These are phyloP conservation scores for Botrytis deweyae DNA, from an alignment of 2,329 filamentous ascomycete genomes.

Conservation along the genomic window DNA sequence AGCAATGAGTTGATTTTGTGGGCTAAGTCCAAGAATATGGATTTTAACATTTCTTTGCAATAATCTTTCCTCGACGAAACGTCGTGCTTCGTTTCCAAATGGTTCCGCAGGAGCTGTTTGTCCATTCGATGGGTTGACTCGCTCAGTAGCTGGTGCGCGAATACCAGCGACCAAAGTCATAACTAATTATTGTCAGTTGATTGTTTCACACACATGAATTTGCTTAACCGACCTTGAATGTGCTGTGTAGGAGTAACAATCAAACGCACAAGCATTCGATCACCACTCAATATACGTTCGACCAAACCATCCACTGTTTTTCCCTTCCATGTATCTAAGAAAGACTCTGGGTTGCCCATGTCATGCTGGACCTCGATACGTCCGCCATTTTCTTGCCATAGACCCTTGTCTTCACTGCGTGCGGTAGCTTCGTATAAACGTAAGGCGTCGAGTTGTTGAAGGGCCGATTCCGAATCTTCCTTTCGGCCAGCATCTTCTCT, in stretches of 20 bases:
- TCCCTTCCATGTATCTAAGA: slow-evolving; percentile 82
- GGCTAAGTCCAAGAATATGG: slow-evolving; percentile 80
- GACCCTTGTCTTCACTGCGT: slow-evolving; percentile 73
- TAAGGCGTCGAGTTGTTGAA: slow-evolving; percentile 72
- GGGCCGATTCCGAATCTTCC: slow-evolving; percentile 77
- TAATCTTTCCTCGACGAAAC: slow-evolving; percentile 82
- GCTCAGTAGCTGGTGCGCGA: slow-evolving; percentile 83
- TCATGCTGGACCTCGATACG: slow-evolving; percentile 79
- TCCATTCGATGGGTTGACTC: slow-evolving; percentile 66
- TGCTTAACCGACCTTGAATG: slow-evolving; percentile 44
- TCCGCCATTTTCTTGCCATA: slow-evolving; percentile 69
- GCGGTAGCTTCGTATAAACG: slow-evolving; percentile 75
- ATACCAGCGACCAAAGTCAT: slow-evolving; percentile 88
- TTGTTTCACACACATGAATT: neutral
- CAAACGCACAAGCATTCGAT: slow-evolving; percentile 82
- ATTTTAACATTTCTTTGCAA: slow-evolving; percentile 84
- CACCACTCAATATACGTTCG: slow-evolving; percentile 87
- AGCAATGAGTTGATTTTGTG: slow-evolving; percentile 88
- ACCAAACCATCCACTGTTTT: slow-evolving; percentile 81
- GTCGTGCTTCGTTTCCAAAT: slow-evolving; percentile 82
- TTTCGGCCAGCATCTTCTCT: slow-evolving; percentile 91
- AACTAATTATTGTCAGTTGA: slow-evolving; percentile 54
- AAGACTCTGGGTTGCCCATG: slow-evolving; percentile 68
- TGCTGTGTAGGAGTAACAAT: slow-evolving; percentile 81
- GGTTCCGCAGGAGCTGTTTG: slow-evolving; percentile 83